Evolutionary conservation across 1,139 yeast genomes (phyloP), one percentile per base, ranked within the genome.

Genomic region (Yamadazyma mexicana): DNA sequence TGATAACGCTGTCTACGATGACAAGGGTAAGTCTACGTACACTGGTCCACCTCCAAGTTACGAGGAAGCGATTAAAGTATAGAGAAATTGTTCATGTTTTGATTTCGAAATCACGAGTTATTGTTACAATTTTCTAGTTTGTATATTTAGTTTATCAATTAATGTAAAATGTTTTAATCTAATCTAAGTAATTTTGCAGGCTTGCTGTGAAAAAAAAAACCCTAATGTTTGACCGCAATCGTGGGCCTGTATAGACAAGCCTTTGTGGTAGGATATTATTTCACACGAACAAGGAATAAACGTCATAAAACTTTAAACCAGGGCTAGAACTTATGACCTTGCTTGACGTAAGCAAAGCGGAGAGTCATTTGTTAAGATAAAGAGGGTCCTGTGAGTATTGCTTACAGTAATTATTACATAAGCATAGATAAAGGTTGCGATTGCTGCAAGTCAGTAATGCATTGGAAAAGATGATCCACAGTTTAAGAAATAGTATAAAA

Each of bases 31-130:
- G 25, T 56, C 76, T 20, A 63, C 59, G 2, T 83, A 71, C 56
- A 67, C 75, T 31, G 87, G 83, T 33, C 75, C 79, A 39, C 91
- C 92, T 29, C 92, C 92, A 33, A 52, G 66, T 11, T 71, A 72
- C 49, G 77, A 72, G 53, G 75, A 66, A 44, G 62, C 73, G 15
- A 58, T 71, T 45, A 69, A 61, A 50, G 33, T 30, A 16, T 28
- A 28, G 20, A 16, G 4, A 8, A n/a, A 5, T n/a, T n/a, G n/a
- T n/a, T n/a, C n/a, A n/a, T n/a, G n/a, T n/a, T n/a, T n/a, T n/a
- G n/a, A n/a, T n/a, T n/a, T n/a, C n/a, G n/a, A n/a, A n/a, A n/a
- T n/a, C n/a, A 14, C 17, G 9, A 8, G 17, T 15, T 12, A n/a
- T n/a, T n/a, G n/a, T n/a, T 12, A 14, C 30, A 12, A 14, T 7